phyloP scores from a whole-genome alignment of 2,329 filamentous ascomycete species.

The Alternaria panax region DNA sequence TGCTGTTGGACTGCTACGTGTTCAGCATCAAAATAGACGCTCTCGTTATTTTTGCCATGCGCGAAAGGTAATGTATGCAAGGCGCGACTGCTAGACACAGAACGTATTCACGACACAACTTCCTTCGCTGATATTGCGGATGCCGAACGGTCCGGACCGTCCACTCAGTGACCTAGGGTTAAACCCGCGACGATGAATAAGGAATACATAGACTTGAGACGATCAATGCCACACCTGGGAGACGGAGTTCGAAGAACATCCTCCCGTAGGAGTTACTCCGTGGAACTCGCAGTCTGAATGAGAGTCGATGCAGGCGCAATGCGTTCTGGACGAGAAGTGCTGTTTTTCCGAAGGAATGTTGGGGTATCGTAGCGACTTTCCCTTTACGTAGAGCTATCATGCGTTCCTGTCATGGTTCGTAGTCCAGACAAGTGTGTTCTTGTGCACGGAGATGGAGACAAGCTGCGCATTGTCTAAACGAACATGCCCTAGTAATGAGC shows the following conservation, averaged over 20 bases:
- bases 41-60: not conserved
- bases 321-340: not conserved
- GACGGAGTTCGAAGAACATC: not conserved
- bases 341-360: not conserved
- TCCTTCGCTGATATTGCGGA: not conserved
- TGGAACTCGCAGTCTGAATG: not conserved
- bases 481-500: not conserved
- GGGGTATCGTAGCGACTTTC: constrained; percentile 2
- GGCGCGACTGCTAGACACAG: not conserved
- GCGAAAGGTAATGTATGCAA: not conserved
- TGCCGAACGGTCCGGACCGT: not conserved
- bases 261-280: not conserved
- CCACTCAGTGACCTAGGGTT: not conserved
- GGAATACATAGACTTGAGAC: not conserved
- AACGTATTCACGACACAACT: not conserved
- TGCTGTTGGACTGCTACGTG: constrained; percentile 1
- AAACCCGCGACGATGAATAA: not conserved
- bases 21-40: not conserved
- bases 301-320: not conserved
- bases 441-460: constrained; percentile 7
- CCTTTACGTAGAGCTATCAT: not conserved
- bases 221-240: not conserved
- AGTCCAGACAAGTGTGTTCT: constrained; percentile 1
- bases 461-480: not conserved
- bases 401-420: not conserved